Conservation (phyloP, 305 asterid species). For the Fraxinus ornus region DNA sequence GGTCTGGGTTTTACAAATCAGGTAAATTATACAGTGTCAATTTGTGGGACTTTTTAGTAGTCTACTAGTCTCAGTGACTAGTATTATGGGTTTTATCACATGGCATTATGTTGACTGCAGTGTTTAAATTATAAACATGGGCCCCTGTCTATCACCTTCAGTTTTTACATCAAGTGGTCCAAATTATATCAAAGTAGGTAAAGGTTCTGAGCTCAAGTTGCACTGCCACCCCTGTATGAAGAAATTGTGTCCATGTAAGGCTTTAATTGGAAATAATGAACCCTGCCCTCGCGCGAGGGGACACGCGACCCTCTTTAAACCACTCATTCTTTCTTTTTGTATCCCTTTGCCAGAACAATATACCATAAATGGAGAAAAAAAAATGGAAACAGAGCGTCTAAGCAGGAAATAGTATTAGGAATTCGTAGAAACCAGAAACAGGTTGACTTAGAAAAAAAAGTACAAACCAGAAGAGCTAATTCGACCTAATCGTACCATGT, state of each 20-base stretch:
- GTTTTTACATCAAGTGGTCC: background rate
- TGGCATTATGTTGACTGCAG: no score
- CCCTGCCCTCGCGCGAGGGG: background rate
- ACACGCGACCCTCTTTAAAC: background rate
- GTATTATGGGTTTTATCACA: no score
- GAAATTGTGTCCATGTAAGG: background rate
- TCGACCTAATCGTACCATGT: no score
- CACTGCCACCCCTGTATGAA: background rate
- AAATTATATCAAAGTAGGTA: background rate
- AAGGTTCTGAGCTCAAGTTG: background rate
- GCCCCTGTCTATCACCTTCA: background rate
- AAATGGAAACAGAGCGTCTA: no score
- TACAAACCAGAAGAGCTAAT: no score
- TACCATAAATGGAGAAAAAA: no score
- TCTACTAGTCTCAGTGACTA: background rate
- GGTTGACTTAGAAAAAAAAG: no score
- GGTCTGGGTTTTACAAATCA: background rate
- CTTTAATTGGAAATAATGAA: background rate
- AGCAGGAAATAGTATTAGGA: no score
- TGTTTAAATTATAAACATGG: background rate
- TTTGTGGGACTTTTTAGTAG: background rate
- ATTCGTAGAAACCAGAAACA: no score
- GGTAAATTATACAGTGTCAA: background rate
- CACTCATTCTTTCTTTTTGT: background rate
- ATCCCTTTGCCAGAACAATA: no score